These are phyloP conservation scores for Colletotrichum liriopes DNA, from an alignment of 2,329 filamentous ascomycete genomes.

Conservation along the genomic window DNA sequence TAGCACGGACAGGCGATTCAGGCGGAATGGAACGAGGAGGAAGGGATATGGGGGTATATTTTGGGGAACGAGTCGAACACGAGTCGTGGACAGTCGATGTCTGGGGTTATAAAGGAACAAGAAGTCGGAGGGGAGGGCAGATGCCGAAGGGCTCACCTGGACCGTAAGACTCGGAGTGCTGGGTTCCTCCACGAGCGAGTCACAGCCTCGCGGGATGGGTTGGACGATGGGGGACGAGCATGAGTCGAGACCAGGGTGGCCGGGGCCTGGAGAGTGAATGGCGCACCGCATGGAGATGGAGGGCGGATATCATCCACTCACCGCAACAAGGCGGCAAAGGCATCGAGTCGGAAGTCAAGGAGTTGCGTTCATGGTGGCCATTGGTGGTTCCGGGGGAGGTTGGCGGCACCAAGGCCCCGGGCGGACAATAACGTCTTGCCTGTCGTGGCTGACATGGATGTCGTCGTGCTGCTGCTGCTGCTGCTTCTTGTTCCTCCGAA, in stretches of 20 bases:
- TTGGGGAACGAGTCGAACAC: neutral
- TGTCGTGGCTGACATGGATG: slow-evolving; percentile 1
- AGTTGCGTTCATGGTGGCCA: neutral
- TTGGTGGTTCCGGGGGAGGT: slow-evolving; percentile 7
- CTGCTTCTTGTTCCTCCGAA: neutral
- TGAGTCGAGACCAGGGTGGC: slow-evolving; percentile 27
- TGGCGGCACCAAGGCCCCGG: slow-evolving; percentile 1
- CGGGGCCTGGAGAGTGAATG: neutral
- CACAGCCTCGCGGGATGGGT: slow-evolving; percentile 28
- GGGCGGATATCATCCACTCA: slow-evolving; percentile 11
- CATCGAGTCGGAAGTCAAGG: slow-evolving; percentile 27
- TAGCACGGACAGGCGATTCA: slow-evolving; percentile 34
- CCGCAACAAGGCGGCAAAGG: slow-evolving; percentile 29
- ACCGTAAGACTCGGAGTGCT: neutral
- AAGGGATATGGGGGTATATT: slow-evolving; percentile 25
- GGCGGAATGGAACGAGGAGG: slow-evolving; percentile 5
- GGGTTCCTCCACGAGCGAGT: slow-evolving; percentile 7
- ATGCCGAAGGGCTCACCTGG: slow-evolving; percentile 20
- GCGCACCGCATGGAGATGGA: slow-evolving; percentile 10
- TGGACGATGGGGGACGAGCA: slow-evolving; percentile 25
- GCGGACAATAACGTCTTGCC: neutral
- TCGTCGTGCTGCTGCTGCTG: neutral
- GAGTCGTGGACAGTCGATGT: slow-evolving; percentile 28
- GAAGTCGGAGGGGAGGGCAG: neutral
- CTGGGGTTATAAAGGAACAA: slow-evolving; percentile 24